A percentile compares a stretch with the other conserved stretches of the same genome.
phyloP scores from a whole-genome alignment of 2,329 filamentous ascomycete species.

The Fusarium coffeatum region DNA sequence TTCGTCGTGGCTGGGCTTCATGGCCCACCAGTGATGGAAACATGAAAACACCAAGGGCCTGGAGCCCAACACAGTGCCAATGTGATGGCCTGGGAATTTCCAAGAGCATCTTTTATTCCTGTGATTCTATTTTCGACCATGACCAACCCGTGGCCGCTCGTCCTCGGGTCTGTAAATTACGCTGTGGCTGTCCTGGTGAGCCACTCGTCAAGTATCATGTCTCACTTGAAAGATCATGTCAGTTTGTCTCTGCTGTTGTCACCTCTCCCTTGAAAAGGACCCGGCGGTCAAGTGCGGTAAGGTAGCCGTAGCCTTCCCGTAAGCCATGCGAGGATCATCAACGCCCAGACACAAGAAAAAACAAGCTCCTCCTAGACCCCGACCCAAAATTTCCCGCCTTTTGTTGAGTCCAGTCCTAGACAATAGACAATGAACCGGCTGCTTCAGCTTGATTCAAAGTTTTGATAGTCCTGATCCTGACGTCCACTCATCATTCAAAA shows the following conservation, averaged over 20 bases:
- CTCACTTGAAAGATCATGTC: conserved; percentile 31
- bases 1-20: conserved; percentile 38
- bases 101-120: conserved; percentile 10
- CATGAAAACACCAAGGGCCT: conserved; percentile 34
- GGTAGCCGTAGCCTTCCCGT: conserved; percentile 19
- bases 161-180: conserved; percentile 38
- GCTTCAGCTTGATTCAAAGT: conserved; percentile 37
- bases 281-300: conserved; percentile 32
- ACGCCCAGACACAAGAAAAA: conserved; percentile 14
- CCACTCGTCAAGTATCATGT: conserved; percentile 44
- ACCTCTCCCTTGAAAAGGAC: conserved; percentile 39
- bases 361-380: conserved; percentile 22
- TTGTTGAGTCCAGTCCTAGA: conserved; percentile 27
- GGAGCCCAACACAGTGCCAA: conserved; percentile 45
- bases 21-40: conserved; percentile 34
- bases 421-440: conserved; percentile 21
- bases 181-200: conserved; percentile 45
- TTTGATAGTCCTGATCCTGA: conserved; percentile 28
- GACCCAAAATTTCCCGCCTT: conserved; percentile 25
- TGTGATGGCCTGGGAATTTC: conserved; percentile 16
- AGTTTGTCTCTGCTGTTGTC: conserved; percentile 34
- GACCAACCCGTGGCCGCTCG: conserved; percentile 34
- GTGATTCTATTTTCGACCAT: conserved; percentile 19
- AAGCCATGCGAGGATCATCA: conserved; percentile 22
- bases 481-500: conserved; percentile 30